Conservation (phyloP, 129 eudicot species). For the Lonicera japonica region DNA sequence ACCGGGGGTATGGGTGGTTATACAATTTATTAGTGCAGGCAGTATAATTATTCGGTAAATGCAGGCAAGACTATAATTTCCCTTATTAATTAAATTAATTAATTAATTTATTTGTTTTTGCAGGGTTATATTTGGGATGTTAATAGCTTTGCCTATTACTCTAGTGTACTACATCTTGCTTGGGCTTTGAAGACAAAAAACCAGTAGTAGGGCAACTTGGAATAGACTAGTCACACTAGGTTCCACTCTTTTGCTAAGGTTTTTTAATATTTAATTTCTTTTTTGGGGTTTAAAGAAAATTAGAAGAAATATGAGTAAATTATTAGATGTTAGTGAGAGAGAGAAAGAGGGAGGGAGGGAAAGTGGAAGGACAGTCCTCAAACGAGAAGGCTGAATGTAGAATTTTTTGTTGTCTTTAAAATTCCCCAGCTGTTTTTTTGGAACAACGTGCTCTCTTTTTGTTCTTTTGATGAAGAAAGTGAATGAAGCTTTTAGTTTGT, state of each 20-base stretch:
- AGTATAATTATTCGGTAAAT: too few relatives aligned
- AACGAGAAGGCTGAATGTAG: background rate
- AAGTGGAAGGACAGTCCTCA: too few relatives aligned
- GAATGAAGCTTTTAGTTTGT: too few relatives aligned
- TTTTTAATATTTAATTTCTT: background rate
- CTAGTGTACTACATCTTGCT: slow-evolving; percentile 78
- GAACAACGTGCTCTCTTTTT: too few relatives aligned
- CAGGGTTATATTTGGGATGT: slow-evolving; percentile 96
- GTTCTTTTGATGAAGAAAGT: too few relatives aligned
- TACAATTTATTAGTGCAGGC: too few relatives aligned
- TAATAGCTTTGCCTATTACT: slow-evolving; percentile 80
- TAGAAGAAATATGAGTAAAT: slow-evolving; percentile 17
- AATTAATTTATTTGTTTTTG: slow-evolving; percentile 7
- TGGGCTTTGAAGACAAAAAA: slow-evolving; percentile 49
- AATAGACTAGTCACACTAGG: slow-evolving; percentile 1
- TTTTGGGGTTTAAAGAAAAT: slow-evolving; percentile 32
- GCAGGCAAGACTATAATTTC: too few relatives aligned
- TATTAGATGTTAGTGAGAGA: background rate
- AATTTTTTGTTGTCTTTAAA: background rate
- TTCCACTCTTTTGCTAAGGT: slow-evolving; percentile 17
- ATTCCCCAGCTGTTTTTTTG: too few relatives aligned
- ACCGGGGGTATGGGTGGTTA: too few relatives aligned
- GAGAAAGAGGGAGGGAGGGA: background rate
- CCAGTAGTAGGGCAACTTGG: slow-evolving; percentile 6
- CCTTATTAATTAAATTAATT: background rate